Conservation (phyloP, 768 basidiomycete species). For the Leccinum longicurvipes region DNA sequence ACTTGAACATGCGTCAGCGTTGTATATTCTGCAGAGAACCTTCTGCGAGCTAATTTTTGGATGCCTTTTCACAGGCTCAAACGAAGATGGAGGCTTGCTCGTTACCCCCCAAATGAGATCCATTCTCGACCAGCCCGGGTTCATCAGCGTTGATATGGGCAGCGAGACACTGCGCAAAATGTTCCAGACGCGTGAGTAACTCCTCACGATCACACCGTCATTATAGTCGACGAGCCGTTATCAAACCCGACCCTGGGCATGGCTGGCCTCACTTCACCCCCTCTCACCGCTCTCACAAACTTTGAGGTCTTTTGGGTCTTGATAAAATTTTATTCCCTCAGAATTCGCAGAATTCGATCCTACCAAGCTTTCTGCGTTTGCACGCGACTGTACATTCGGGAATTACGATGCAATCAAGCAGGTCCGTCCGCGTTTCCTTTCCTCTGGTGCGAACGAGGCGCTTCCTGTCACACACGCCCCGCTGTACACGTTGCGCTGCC, state of each 20-base stretch:
- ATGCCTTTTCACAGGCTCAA: slow-evolving; percentile 6
- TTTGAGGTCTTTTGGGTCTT: background rate
- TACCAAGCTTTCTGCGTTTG: slow-evolving; percentile 21
- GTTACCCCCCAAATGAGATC: slow-evolving; percentile 26
- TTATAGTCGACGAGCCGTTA: background rate
- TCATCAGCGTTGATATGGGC: slow-evolving; percentile 24
- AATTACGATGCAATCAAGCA: slow-evolving; percentile 15
- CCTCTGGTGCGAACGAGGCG: background rate
- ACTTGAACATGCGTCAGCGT: slow-evolving; percentile 13
- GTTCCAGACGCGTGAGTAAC: slow-evolving; percentile 27
- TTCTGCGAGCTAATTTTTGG: background rate
- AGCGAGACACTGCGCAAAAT: slow-evolving; percentile 27
- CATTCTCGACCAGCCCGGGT: slow-evolving; percentile 26
- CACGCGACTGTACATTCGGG: slow-evolving; percentile 26
- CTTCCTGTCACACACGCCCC: background rate
- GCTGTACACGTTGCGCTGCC: background rate
- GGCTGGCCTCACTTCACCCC: background rate
- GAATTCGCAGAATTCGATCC: slow-evolving; percentile 19
- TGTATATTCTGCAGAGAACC: background rate
- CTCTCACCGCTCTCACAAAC: background rate
- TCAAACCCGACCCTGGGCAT: background rate
- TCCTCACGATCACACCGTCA: background rate
- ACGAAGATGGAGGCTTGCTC: slow-evolving; percentile 21
- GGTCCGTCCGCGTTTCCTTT: slow-evolving; percentile 10
- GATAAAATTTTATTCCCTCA: background rate